These are phyloP conservation scores for Crithidia thermophila DNA, from an alignment of 208 protist species.

Conservation along the genomic window DNA sequence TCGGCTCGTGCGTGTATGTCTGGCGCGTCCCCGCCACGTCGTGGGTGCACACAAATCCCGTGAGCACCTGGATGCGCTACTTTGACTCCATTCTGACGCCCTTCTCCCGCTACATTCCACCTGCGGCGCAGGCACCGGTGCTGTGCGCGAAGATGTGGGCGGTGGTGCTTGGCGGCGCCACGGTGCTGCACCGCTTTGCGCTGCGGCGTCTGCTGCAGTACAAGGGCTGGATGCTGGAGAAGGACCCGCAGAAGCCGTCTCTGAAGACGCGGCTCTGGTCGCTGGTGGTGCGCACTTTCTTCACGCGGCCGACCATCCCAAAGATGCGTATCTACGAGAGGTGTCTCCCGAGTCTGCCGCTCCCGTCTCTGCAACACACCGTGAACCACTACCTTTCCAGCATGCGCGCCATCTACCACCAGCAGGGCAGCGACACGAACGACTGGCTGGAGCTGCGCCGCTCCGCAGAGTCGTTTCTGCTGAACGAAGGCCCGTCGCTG, in stretches of 20 bases:
- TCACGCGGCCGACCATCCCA: conserved; percentile 44
- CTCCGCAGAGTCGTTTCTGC: conserved; percentile 65
- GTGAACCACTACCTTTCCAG: conserved; percentile 65
- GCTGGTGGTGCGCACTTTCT: conserved; percentile 52
- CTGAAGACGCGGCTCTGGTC: conserved; percentile 64
- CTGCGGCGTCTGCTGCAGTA: conserved; percentile 71
- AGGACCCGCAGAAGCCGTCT: conserved; percentile 33
- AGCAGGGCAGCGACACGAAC: conserved; percentile 29
- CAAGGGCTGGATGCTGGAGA: conserved; percentile 73
- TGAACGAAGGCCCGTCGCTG: conserved; percentile 69
- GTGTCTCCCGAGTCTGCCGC: conserved; percentile 76
- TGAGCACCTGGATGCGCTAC: conserved; percentile 51
- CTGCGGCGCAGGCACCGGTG: conserved; percentile 36
- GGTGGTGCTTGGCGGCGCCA: conserved; percentile 38
- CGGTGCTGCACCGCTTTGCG: conserved; percentile 67
- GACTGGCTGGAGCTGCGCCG: conserved; percentile 54
- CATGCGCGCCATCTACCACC: conserved; percentile 54
- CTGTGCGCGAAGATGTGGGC: conserved; percentile 48
- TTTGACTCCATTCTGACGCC: conserved; percentile 54
- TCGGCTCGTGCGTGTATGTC: conserved; percentile 53
- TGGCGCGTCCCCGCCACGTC: conserved; percentile 37
- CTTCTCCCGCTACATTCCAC: conserved; percentile 37
- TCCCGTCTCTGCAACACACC: conserved; percentile 73
- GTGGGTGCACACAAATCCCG: conserved; percentile 36
- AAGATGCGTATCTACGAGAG: conserved; percentile 71